Evolutionary conservation across 495 filamentous ascomycete genomes (phyloP), one percentile per base, ranked within the genome.

Genomic region (Lasiosphaeriaceae sp.): DNA sequence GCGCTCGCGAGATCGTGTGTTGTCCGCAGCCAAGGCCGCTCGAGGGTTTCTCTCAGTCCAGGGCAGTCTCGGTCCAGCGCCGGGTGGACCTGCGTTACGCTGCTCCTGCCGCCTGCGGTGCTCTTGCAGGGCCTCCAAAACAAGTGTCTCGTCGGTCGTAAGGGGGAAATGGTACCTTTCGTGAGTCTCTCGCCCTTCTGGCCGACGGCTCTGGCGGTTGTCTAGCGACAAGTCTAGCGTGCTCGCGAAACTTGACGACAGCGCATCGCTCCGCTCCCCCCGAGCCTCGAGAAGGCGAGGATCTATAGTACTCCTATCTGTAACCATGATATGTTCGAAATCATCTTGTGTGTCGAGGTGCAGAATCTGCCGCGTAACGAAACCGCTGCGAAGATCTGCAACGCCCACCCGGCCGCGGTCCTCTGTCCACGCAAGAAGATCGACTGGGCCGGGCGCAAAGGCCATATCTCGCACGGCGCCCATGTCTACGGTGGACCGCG

Each of bases 371-470:
- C 89, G 84, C 24, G 85, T 85, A 21, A 78, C 71, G 58, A 96
- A 90, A 20, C 85, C 83, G 56, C 83, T 84, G 21, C 94, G 86
- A 21, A 92, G 74, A 74, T 98, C 94, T 2, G 88, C 88, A 46
- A 97, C 77, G 11, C 91, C 92, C 34, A 93, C 81, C 60, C 88
- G 81, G 9, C 90, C 92, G 57, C 86, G 86, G 58, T 96, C 87
- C 72, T 98, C 94, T 20, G 91, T 84, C 92, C 93, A 97, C 22
- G 95, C 88, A 34, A 98, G 78, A 16, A 98, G 81, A 69, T 98
- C 93, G 82, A 86, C 89, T 11, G 92, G 90, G 19, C 88, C 89
- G 2, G 94, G 92, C 0, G 89, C 87, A 67, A 98, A 98, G 21
- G 85, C 80, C 85, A 98, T 93, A 53, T 90, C 89, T 50, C 94